Conservation (phyloP, 306 rosid species). For the Prunus mongolica region DNA sequence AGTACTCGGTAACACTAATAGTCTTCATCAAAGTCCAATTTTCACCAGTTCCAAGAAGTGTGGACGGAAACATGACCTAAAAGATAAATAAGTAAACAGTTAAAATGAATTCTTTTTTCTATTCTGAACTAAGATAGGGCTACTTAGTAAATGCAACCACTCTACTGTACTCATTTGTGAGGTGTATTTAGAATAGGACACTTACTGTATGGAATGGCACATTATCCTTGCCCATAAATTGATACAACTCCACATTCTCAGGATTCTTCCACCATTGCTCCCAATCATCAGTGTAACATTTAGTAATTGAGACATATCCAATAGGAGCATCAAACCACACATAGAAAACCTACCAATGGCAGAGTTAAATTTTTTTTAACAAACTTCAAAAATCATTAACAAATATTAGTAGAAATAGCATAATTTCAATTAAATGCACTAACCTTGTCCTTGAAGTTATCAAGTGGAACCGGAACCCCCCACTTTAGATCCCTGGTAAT, state of each 20-base stretch:
- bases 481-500: conserved; percentile 95
- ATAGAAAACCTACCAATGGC: conserved; percentile 70
- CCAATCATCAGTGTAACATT: conserved; percentile 88
- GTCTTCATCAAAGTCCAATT: conserved; percentile 97
- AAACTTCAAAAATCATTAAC: not conserved
- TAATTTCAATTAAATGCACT: not conserved
- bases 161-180: not conserved
- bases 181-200: not conserved
- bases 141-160: not conserved
- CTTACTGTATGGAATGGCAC: conserved; percentile 98
- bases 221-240: conserved; percentile 98
- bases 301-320: conserved; percentile 87
- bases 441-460: conserved; percentile 82
- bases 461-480: conserved; percentile 99
- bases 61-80: conserved; percentile 98
- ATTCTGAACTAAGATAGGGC: not conserved
- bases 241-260: conserved; percentile 83
- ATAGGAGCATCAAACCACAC: conserved; percentile 99
- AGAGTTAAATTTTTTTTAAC: not conserved
- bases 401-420: not conserved
- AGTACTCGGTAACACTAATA: conserved; percentile 92
- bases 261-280: conserved; percentile 99
- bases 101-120: not conserved
- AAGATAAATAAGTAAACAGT: not conserved
- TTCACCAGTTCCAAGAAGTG: conserved; percentile 86